Conservation (phyloP, 345 rosid species). For the Brassica napus region DNA sequence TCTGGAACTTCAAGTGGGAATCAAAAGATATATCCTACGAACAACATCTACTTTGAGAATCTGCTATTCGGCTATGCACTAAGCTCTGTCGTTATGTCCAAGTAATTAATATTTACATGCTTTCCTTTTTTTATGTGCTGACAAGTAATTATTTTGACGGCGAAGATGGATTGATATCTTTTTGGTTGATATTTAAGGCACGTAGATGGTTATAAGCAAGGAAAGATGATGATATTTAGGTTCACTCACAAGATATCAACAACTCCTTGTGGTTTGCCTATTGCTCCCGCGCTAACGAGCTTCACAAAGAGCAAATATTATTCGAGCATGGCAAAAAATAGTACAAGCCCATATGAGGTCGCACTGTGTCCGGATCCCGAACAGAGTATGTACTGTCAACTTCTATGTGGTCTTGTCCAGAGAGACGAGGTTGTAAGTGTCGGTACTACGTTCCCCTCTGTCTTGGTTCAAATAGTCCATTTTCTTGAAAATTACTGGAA, state of each 20-base stretch:
- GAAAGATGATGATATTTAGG: not conserved
- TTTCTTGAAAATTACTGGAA: not conserved
- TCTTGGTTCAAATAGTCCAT: not conserved
- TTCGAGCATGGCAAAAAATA: not conserved
- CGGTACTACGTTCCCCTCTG: not conserved
- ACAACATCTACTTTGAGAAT: not conserved
- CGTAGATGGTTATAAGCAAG: not conserved
- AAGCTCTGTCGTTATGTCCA: not conserved
- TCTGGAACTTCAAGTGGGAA: not conserved
- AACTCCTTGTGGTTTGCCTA: constrained; percentile 4
- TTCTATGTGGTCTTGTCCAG: not conserved
- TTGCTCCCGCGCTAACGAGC: not conserved
- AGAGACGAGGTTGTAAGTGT: not conserved
- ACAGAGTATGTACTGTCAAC: constrained; percentile 2
- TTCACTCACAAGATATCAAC: not conserved
- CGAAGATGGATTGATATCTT: not conserved
- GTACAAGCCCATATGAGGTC: not conserved
- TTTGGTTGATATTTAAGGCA: not conserved
- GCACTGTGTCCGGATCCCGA: not conserved
- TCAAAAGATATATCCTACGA: not conserved
- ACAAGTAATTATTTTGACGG: too few relatives aligned
- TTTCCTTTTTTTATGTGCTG: not conserved
- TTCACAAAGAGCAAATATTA: not conserved
- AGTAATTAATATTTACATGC: not conserved
- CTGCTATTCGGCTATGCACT: not conserved